Evolutionary conservation across 2,329 filamentous ascomycete genomes (phyloP).

Genomic region (Neopestalotiopsis rosae): DNA sequence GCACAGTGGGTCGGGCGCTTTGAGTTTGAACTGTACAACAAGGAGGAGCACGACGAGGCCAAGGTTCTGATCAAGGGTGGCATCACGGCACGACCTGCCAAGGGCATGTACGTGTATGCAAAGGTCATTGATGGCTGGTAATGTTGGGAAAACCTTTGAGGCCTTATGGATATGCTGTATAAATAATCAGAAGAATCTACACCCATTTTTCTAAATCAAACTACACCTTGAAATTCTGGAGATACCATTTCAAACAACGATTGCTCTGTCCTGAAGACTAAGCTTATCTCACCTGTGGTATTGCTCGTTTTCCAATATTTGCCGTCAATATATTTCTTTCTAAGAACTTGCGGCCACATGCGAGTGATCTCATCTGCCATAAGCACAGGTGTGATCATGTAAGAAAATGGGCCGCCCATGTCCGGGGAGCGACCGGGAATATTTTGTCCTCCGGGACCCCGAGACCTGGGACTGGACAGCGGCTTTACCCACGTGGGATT

Average conservation of each 20-base stretch:
- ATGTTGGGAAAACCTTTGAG: slow-evolving; percentile 14
- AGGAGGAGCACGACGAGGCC: slow-evolving; percentile 68
- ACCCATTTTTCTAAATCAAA: no score
- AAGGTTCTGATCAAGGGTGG: slow-evolving; percentile 71
- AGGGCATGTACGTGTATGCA: slow-evolving; percentile 73
- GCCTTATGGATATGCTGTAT: not conserved
- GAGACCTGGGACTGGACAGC: not conserved
- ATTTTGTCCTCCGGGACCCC: not conserved
- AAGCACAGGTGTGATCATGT: not conserved
- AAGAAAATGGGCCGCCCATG: not conserved
- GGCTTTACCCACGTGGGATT: not conserved
- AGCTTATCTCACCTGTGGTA: not conserved
- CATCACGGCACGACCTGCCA: slow-evolving; percentile 74
- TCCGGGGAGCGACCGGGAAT: not conserved
- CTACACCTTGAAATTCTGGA: no score
- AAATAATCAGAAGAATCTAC: not conserved
- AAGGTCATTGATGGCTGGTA: slow-evolving; percentile 73
- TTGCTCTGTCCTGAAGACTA: not conserved
- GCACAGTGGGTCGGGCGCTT: slow-evolving; percentile 80
- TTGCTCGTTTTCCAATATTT: not conserved
- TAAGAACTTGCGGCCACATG: not conserved
- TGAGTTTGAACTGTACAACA: slow-evolving; percentile 61
- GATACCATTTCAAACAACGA: no score
- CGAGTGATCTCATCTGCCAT: not conserved
- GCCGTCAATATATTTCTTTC: not conserved